phyloP scores from a whole-genome alignment of 208 protist genomes.

The Leishmania guyanensis region DNA sequence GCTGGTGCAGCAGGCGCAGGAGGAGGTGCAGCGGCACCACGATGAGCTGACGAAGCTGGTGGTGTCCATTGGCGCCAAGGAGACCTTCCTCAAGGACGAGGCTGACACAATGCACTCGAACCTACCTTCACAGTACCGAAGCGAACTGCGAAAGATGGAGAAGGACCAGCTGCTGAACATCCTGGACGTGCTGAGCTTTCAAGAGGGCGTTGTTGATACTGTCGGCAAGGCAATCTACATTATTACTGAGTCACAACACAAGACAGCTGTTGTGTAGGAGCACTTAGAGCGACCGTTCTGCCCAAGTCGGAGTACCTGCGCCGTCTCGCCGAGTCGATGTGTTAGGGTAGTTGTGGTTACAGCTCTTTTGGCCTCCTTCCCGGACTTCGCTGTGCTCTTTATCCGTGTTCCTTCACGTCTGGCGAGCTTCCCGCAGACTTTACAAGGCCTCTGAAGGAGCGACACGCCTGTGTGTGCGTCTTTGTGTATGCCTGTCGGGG shows the following conservation, averaged over 20 bases:
- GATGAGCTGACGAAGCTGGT: constrained; percentile 75
- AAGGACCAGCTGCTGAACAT: constrained; percentile 81
- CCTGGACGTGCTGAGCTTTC: constrained; percentile 81
- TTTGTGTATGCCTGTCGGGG: neutral
- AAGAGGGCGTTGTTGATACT: constrained; percentile 74
- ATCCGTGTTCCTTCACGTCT: neutral
- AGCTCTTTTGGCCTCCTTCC: neutral
- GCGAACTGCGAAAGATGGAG: constrained; percentile 66
- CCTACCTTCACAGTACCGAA: constrained; percentile 64
- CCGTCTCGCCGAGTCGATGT: neutral
- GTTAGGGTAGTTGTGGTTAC: neutral
- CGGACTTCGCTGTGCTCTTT: neutral
- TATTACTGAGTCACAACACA: constrained; percentile 50
- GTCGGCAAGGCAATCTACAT: constrained; percentile 84
- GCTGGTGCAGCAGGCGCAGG: constrained; percentile 50
- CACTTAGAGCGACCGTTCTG: neutral
- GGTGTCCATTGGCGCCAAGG: constrained; percentile 74
- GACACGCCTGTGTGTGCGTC: neutral
- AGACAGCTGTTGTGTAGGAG: constrained; percentile 55
- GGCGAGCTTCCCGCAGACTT: neutral
- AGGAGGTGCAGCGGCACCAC: constrained; percentile 76
- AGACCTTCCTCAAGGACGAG: constrained; percentile 70
- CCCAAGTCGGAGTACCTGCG: neutral
- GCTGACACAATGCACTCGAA: constrained; percentile 84
- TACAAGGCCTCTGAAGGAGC: neutral